Percentiles rank a stretch among this genome's conserved stretches.
phyloP scores from a whole-genome alignment of 1,139 yeast species.

The Debaryomyces subglobosus region DNA sequence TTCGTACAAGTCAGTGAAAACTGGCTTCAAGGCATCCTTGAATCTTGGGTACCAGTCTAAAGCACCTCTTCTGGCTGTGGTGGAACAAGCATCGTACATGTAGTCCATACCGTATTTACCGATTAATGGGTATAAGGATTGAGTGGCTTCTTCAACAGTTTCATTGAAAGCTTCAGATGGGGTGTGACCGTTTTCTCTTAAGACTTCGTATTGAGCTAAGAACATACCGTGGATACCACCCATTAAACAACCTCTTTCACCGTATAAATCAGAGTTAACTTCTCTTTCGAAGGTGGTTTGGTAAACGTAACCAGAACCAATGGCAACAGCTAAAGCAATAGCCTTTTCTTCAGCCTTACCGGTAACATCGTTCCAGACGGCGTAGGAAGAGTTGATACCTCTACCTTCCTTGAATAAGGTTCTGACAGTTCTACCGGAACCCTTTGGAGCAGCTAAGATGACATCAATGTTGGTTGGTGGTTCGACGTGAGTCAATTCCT shows the following conservation, averaged over 20 bases:
- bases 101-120: slow-evolving; percentile 99
- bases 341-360: slow-evolving; percentile 99
- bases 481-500: slow-evolving; percentile 93
- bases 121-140: slow-evolving; percentile 96
- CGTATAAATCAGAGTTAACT: slow-evolving; percentile 98
- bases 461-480: slow-evolving; percentile 95
- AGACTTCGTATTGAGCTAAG: slow-evolving; percentile 99
- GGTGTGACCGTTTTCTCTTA: slow-evolving; percentile 99
- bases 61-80: slow-evolving; percentile 99
- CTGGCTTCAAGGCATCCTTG: slow-evolving; percentile 99
- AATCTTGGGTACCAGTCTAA: slow-evolving; percentile 99
- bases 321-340: slow-evolving; percentile 97
- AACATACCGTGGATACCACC: slow-evolving; percentile 99
- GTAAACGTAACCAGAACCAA: slow-evolving; percentile 99
- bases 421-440: slow-evolving; percentile 99
- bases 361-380: slow-evolving; percentile 98
- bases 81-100: slow-evolving; percentile 99
- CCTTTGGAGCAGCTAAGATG: slow-evolving; percentile 99
- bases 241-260: slow-evolving; percentile 99
- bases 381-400: slow-evolving; percentile 99
- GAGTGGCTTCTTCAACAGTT: slow-evolving; percentile 99
- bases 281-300: slow-evolving; percentile 99
- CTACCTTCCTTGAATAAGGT: slow-evolving; percentile 99
- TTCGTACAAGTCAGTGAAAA: slow-evolving; percentile 92
- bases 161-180: slow-evolving; percentile 99